Evolutionary conservation across 805 yeast species (phyloP).

Genomic region (Nematodospora valgi): DNA sequence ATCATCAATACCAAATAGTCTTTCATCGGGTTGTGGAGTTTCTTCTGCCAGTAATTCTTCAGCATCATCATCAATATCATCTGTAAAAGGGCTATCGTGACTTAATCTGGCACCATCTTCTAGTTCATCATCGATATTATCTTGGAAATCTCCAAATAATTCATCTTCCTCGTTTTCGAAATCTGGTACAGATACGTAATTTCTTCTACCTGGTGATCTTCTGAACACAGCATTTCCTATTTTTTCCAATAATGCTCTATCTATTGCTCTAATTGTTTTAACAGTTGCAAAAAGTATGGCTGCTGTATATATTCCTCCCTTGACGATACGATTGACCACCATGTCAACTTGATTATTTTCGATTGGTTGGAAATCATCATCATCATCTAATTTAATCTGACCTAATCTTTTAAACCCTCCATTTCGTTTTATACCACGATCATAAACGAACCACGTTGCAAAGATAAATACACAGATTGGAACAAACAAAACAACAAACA

Average conservation of each 20-base stretch:
- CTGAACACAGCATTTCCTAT: slow-evolving; percentile 28
- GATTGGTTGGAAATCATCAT: slow-evolving; percentile 47
- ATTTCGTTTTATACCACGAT: slow-evolving; percentile 73
- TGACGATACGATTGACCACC: slow-evolving; percentile 56
- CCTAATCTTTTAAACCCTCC: slow-evolving; percentile 79
- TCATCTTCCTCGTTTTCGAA: slow-evolving; percentile 34
- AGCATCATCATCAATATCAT: slow-evolving; percentile 18
- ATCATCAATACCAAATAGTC: slow-evolving; percentile 32
- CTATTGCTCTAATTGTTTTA: slow-evolving; percentile 32
- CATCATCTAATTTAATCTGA: slow-evolving; percentile 77
- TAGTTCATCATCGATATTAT: slow-evolving; percentile 36
- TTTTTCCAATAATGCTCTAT: slow-evolving; percentile 30
- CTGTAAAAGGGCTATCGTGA: slow-evolving; percentile 10
- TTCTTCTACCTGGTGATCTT: slow-evolving; percentile 37
- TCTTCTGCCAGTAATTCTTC: slow-evolving; percentile 9
- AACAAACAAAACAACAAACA: slow-evolving; percentile 51
- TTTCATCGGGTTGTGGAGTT: slow-evolving; percentile 18
- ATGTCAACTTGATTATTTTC: slow-evolving; percentile 62
- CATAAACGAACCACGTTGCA: slow-evolving; percentile 69
- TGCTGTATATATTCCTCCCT: slow-evolving; percentile 49
- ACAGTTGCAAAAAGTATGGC: slow-evolving; percentile 38
- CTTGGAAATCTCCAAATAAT: slow-evolving; percentile 39
- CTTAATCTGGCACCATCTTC: slow-evolving; percentile 22
- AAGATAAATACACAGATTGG: slow-evolving; percentile 55
- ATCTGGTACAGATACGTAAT: slow-evolving; percentile 40